Evolutionary conservation across 805 yeast species (phyloP), one percentile per base, ranked within the genome.

Genomic region (Suhomyces pyralidae): DNA sequence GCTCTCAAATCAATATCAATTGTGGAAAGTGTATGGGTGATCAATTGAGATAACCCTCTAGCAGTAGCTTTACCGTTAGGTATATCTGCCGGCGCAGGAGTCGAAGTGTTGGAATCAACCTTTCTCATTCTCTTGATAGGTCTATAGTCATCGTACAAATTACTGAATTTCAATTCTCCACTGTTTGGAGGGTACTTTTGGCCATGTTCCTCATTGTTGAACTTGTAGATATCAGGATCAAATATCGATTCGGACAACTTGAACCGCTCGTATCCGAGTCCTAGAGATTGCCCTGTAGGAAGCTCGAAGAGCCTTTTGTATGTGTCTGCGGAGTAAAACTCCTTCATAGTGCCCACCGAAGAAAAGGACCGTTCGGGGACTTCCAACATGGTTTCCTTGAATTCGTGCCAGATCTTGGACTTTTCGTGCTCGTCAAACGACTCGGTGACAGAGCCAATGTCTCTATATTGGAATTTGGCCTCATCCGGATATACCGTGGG

Each of bases 1-100:
- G 97, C 87, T 54, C 96, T 79, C 58, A 88, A 74, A 72, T 88
- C 96, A 25, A 90, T 88, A 68, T 92, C 97, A 46, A 85, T 79
- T 52, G 78, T 73, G 47, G 79, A 78, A 53, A 78, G 74, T 25
- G 81, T 81, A 58, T 78, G 83, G 45, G 80, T 79, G 51, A 82
- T 78, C 55, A 91, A 72, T 53, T 81, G 84, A 1, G 88, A 80
- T 14, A 90, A 59, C 3, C 89, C 88, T 51, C 76, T 61, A 7
- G 69, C 59, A 46, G 61, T 56, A 24, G 61, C 34, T 22, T 57
- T 45, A n/a, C 51, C 53, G 32, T 43, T 46, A 22, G 49, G 47
- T 25, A 55, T 59, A 6, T 59, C 60, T 32, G 47, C 40, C 1
- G 50, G 48, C 2, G 44, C 40, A 3, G 65, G 66, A 10, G 68